Evolutionary conservation across 1,284 basidiomycete species (phyloP).

Genomic region (Trametes hirsuta): DNA sequence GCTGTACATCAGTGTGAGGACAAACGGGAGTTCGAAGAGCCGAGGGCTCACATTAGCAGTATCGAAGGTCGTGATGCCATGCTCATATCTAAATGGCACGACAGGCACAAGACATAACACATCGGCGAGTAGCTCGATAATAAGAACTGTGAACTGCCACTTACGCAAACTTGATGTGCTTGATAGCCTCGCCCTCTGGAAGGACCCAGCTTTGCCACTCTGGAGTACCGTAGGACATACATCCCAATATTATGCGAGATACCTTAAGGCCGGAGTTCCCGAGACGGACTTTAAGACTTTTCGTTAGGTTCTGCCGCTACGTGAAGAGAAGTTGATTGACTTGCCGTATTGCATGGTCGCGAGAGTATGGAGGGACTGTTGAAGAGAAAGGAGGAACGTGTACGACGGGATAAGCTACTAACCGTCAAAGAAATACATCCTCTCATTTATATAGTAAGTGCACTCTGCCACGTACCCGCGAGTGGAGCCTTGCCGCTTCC

Average conservation of each 20-base stretch:
- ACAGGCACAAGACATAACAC: not conserved
- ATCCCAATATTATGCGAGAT: conserved; percentile 46
- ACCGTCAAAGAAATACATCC: too few relatives aligned
- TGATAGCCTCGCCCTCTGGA: conserved; percentile 43
- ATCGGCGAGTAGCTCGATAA: too few relatives aligned
- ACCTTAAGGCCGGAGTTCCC: conserved; percentile 51
- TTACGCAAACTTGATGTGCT: conserved; percentile 43
- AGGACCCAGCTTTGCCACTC: conserved; percentile 44
- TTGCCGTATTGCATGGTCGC: too few relatives aligned
- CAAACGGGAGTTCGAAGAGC: not conserved
- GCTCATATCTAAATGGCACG: conserved; percentile 29
- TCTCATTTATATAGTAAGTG: too few relatives aligned
- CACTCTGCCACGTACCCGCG: too few relatives aligned
- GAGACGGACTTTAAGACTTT: conserved; percentile 38
- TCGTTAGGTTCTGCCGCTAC: too few relatives aligned
- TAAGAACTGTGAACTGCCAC: conserved; percentile 9
- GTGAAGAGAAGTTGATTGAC: too few relatives aligned
- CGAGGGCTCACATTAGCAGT: conserved; percentile 44
- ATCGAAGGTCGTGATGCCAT: conserved; percentile 57
- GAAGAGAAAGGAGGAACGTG: too few relatives aligned
- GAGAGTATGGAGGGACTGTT: too few relatives aligned
- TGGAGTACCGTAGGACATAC: conserved; percentile 47
- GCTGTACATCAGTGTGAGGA: not conserved
- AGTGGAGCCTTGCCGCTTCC: too few relatives aligned
- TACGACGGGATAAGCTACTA: too few relatives aligned